These are phyloP conservation scores for Aphanomyces astaci DNA, from an alignment of 352 stramenopile genomes.

Conservation along the genomic window DNA sequence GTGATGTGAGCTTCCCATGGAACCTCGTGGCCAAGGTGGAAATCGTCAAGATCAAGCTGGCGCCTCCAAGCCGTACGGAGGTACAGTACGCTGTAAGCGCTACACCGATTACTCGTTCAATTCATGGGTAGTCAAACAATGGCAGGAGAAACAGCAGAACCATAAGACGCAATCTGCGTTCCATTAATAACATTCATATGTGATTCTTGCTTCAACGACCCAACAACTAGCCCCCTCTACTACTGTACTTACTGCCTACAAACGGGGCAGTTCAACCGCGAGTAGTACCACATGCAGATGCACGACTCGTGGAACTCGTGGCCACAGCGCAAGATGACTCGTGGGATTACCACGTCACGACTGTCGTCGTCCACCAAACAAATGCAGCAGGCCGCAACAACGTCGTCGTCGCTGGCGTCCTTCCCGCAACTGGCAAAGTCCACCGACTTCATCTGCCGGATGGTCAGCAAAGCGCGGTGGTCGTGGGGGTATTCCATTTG, in stretches of 20 bases:
- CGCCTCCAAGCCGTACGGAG: no score
- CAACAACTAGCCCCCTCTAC: no score
- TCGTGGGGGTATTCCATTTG: conserved; percentile 49
- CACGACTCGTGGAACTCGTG: conserved; percentile 73
- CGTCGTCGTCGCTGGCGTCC: background rate
- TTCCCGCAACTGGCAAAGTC: background rate
- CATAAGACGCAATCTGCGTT: no score
- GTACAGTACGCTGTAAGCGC: no score
- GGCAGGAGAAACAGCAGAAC: no score
- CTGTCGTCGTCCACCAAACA: conserved; percentile 33
- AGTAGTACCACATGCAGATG: conserved; percentile 59
- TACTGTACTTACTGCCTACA: conserved; percentile 36
- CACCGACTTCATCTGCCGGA: conserved; percentile 39
- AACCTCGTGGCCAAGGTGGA: no score
- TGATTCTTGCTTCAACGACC: no score
- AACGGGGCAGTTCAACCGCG: conserved; percentile 53
- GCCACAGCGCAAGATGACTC: conserved; percentile 45
- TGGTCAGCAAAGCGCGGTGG: conserved; percentile 31
- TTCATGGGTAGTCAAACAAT: no score
- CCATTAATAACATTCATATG: no score
- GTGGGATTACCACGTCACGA: background rate
- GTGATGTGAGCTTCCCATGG: no score
- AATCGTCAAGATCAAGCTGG: no score
- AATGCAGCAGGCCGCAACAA: conserved; percentile 42
- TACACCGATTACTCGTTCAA: no score